phyloP scores from a whole-genome alignment of 345 rosid genomes.

The Pugionium cornutum region DNA sequence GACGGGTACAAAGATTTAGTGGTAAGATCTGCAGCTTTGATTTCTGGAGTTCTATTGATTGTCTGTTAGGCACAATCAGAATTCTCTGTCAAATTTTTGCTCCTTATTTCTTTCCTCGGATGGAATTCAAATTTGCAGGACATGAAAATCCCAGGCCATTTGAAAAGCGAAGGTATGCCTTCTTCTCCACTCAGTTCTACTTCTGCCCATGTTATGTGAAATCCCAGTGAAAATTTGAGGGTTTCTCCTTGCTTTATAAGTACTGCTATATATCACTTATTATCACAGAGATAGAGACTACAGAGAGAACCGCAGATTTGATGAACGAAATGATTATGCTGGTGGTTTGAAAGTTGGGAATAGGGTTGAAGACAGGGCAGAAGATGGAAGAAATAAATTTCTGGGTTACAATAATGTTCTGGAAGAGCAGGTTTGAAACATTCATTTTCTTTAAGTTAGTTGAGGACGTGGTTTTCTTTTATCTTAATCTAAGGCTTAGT shows the following conservation, averaged over 20 bases:
- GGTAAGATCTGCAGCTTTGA: constrained; percentile 54
- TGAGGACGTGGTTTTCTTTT: constrained; percentile 7
- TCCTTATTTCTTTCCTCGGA: constrained; percentile 26
- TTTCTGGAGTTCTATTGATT: constrained; percentile 12
- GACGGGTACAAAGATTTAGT: constrained; percentile 44
- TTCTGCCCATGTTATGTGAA: constrained; percentile 3
- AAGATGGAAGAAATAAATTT: constrained; percentile 47
- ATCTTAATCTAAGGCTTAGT: constrained; percentile 1
- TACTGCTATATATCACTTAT: constrained; percentile 21
- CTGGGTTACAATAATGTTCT: constrained; percentile 49
- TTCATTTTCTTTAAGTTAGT: constrained; percentile 19
- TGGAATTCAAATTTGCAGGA: constrained; percentile 53
- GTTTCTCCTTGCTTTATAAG: constrained; percentile 6
- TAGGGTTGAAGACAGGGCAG: constrained; percentile 51
- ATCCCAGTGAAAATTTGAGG: constrained; percentile 16
- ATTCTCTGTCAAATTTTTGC: constrained; percentile 2
- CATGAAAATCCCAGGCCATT: constrained; percentile 57
- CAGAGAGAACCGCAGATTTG: constrained; percentile 52
- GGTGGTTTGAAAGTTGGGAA: constrained; percentile 57
- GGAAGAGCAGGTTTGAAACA: constrained; percentile 66
- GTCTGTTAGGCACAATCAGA: constrained; percentile 5
- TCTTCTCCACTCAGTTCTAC: constrained; percentile 1
- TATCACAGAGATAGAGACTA: constrained; percentile 53
- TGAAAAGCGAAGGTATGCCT: constrained; percentile 57
- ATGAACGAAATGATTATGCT: constrained; percentile 58